Evolutionary conservation across 148 eudicot genomes (phyloP).

Genomic region (Vaccinium corymbosum): DNA sequence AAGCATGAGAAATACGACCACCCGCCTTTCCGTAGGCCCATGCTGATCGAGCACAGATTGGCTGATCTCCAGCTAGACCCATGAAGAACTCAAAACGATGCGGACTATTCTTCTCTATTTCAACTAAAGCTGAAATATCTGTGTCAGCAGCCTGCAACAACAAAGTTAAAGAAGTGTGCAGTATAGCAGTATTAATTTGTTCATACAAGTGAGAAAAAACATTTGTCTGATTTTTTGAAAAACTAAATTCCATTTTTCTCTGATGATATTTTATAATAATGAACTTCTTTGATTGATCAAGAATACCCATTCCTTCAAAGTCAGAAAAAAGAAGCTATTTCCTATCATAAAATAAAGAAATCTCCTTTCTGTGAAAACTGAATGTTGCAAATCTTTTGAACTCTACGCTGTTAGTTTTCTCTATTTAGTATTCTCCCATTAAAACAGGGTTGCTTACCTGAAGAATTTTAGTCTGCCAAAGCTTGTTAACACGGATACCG

Average conservation of each 20-base stretch:
- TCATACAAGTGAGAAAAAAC: too few relatives aligned
- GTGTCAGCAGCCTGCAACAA: constrained; percentile 85
- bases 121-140: constrained; percentile 91
- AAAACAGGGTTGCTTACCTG: constrained; percentile 45
- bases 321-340: too few relatives aligned
- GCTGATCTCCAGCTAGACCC: constrained; percentile 93
- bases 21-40: constrained; percentile 98
- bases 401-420: too few relatives aligned
- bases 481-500: constrained; percentile 78
- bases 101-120: constrained; percentile 92
- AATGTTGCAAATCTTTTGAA: too few relatives aligned
- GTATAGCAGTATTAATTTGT: too few relatives aligned
- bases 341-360: too few relatives aligned
- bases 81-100: constrained; percentile 99
- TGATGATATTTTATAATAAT: too few relatives aligned
- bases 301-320: too few relatives aligned
- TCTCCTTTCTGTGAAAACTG: too few relatives aligned
- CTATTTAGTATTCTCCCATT: not conserved
- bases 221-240: too few relatives aligned
- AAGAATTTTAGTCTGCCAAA: constrained; percentile 97
- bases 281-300: too few relatives aligned
- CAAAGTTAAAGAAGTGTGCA: constrained; percentile 11
- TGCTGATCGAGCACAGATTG: constrained; percentile 98
- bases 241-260: too few relatives aligned
- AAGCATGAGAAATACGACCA: constrained; percentile 93